phyloP scores from a whole-genome alignment of 129 eudicot genomes.

The Sambucus nigra region DNA sequence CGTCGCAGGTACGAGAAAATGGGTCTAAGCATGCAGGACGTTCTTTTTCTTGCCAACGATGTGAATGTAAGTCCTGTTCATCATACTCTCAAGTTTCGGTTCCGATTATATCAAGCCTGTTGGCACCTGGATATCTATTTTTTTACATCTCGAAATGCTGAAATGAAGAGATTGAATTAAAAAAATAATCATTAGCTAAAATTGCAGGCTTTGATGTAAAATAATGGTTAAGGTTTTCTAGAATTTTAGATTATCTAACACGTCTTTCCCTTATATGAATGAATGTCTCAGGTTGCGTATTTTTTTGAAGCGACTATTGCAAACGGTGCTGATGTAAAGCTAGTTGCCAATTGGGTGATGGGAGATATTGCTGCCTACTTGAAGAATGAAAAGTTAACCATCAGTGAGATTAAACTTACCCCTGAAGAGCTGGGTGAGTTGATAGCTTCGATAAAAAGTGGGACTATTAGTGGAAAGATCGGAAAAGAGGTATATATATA shows the following conservation, averaged over 20 bases:
- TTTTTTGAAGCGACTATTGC: slow-evolving; percentile 81
- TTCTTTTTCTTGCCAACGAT: slow-evolving; percentile 89
- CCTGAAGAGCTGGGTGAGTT: slow-evolving; percentile 76
- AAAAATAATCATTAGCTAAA: not conserved
- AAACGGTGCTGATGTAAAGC: slow-evolving; percentile 63
- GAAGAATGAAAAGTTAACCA: slow-evolving; percentile 71
- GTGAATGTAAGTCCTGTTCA: slow-evolving; percentile 48
- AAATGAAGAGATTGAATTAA: not conserved
- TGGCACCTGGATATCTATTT: not conserved
- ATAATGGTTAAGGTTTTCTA: not conserved
- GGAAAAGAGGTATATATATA: slow-evolving; percentile 73
- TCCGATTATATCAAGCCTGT: not conserved
- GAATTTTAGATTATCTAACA: too few species aligned
- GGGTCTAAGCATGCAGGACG: slow-evolving; percentile 91
- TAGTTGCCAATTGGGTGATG: slow-evolving; percentile 95
- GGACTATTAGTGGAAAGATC: slow-evolving; percentile 87
- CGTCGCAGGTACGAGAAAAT: slow-evolving; percentile 74
- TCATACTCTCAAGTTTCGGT: not conserved
- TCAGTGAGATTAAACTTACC: slow-evolving; percentile 70
- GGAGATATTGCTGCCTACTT: slow-evolving; percentile 89
- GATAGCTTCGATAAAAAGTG: slow-evolving; percentile 69
- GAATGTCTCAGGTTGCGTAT: slow-evolving; percentile 56
- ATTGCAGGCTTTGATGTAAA: not conserved
- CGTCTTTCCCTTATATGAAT: slow-evolving; percentile 5
- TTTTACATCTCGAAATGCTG: not conserved